Evolutionary conservation across 257 asterid species (phyloP), one percentile per base, ranked within the genome.

Genomic region (Solanum bulbocastanum): DNA sequence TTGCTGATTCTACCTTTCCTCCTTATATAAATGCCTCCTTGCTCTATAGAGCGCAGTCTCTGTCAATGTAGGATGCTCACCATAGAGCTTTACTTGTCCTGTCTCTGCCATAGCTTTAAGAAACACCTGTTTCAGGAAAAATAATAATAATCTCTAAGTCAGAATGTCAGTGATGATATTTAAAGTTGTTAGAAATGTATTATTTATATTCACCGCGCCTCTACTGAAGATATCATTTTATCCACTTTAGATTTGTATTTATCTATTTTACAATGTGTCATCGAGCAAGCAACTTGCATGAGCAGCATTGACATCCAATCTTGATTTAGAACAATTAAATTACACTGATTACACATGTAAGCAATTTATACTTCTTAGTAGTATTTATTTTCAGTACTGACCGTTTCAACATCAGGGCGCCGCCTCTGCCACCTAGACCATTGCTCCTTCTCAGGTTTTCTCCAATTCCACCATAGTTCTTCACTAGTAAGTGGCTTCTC

Each of bases 381-480:
- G 40, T 49, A 82, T 3, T 49, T 10, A 85, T 33, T 25, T 66
- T 39, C 30, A 76, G 83, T 35, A 91, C 92, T 85, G 78, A 96
- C 99, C 87, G 99, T 95, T 91, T 96, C 99, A 88, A 93, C 96
- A 89, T 96, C 99, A 18, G 99, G 99, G 52, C 98, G 94, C 90
- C 97, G 90, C 92, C 98, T 92, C 90, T 96, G 99, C 99, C 99
- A 96, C 88, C 98, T 94, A 27, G 99, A 96, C 99, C 99, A 96
- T 72, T 94, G 98, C 85, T 94, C 96, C 88, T 96, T 94, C 40
- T 95, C 98, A 22, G 98, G 94, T 87, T 94, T 96, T 90, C 98
- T 95, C 99, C 99, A 96, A 90, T 96, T 94, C 98, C 98, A 96
- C 99, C 99, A 96, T 83, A 95, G 94, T 87, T 93, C 98, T 87